These are phyloP conservation scores for Globisporangium megalacanthum DNA, from an alignment of 352 stramenopile species.

Conservation along the genomic window DNA sequence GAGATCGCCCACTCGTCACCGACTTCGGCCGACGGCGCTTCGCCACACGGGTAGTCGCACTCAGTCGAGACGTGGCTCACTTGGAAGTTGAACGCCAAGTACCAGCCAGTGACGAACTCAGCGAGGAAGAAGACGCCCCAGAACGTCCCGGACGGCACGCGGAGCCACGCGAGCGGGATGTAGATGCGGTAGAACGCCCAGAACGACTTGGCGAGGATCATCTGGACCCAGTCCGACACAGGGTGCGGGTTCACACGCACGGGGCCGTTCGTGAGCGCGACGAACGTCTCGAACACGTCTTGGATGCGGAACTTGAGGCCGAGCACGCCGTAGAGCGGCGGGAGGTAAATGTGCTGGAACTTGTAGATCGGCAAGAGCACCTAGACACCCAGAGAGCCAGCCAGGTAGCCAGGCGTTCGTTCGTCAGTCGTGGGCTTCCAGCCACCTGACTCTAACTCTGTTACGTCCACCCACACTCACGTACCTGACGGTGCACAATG, in stretches of 20 bases:
- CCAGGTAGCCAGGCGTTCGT: background rate
- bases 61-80: slow-evolving; percentile 88
- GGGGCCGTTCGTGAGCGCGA: slow-evolving; percentile 83
- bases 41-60: slow-evolving; percentile 83
- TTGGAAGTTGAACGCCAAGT: slow-evolving; percentile 93
- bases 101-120: slow-evolving; percentile 90
- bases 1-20: slow-evolving; percentile 90
- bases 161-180: slow-evolving; percentile 77
- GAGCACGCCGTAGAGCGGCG: slow-evolving; percentile 92
- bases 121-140: slow-evolving; percentile 80
- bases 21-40: slow-evolving; percentile 54
- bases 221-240: slow-evolving; percentile 63
- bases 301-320: slow-evolving; percentile 92
- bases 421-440: background rate
- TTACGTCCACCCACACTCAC: background rate
- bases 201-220: slow-evolving; percentile 87
- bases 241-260: slow-evolving; percentile 89
- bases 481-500: slow-evolving; percentile 77
- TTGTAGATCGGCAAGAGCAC: slow-evolving; percentile 83
- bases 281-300: slow-evolving; percentile 88
- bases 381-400: background rate
- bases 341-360: slow-evolving; percentile 92
- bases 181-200: slow-evolving; percentile 89
- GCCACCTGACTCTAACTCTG: no score
- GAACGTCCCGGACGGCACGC: slow-evolving; percentile 52